Base-by-base conservation (phyloP, 2,329 filamentous ascomycete species). In the Calonectria ilicicola region DNA sequence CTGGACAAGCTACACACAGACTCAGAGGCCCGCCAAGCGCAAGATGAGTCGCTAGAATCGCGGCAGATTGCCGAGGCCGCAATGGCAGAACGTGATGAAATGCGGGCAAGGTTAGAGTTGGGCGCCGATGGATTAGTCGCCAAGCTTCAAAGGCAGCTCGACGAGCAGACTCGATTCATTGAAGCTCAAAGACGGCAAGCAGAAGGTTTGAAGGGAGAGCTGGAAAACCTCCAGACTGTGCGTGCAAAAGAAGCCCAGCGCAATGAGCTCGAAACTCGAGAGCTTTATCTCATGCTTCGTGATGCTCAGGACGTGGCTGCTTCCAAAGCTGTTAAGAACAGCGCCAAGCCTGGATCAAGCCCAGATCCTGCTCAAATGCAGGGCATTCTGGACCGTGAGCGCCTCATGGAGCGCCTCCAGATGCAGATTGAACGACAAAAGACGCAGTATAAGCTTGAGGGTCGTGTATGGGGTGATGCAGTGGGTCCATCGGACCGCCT, bases 1-100 rank as follows among this genome's bases (percentile, higher is more conserved):
- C 88, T 99, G 74, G 97, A 98, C 86, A 98, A 97, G 85, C 89
- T 99, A 65, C 97, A 98, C 82, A 98, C 97, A 2, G 97, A 99
- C 85, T 96, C 95, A 0, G 97, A 99, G 84, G 96, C 97, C 62
- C 91, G 96, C 23, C 95, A 96, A 84, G 95, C 95, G 27, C 92
- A 95, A 72, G 97, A 98, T 87, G 96, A 98, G 84, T 94, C 96
- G 12, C 87, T 97, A 35, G 95, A 98, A 85, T 93, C 95, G 15
- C 92, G 96, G 46, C 95, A 98, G 82, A 95, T 98, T 78, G 96
- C 97, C 53, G 97, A 98, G 83, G 96, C 95, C 64, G 97, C 97
- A 29, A 95, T 98, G 86, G 95, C 97, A 29, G 97, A 99, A 87
- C 92, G 97, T 53, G 97, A 98, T 89, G 96, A 98, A 86, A 94